Evolutionary conservation across 2,329 filamentous ascomycete genomes (phyloP), one percentile per base, ranked within the genome.

Genomic region (Thielaviopsis musarum): DNA sequence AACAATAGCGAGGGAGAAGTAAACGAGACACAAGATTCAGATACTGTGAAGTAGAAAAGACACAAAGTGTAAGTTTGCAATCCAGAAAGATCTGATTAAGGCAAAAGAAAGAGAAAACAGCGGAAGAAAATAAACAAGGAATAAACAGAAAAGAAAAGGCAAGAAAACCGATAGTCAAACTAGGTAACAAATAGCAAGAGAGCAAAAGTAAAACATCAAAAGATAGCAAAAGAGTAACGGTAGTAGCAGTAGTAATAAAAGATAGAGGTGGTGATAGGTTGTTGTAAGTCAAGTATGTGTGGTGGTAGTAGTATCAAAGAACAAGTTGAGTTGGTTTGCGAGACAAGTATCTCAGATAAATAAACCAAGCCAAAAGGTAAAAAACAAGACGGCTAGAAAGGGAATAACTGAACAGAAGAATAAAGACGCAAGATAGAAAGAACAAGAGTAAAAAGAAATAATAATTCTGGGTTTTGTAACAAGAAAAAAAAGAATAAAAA

Each of bases 371-470:
- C 30, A 45, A 22, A 38, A 52, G 48, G 55, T 21, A 58, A 41
- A 28, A 22, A 54, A 58, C 15, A 58, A 54, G 59, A 63, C 60
- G 63, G 63, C 58, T 59, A 65, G 64, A 63, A 52, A 52, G 19
- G 21, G 21, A 52, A 24, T 24, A 56, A 21, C 21, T 19, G 24
- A 19, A 45, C 7, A 49, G 24, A 28, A 22, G 41, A 26, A 48
- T 5, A 54, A 17, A 38, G 17, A 28, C 24, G 30, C 30, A 7
- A 28, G 30, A 34, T 34, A 34, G 30, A 34, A 34, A 34, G 30
- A 34, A 34, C 30, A 34, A 34, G 30, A 9, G 10, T 34, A 26
- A 26, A 26, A 26, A 12, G 30, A 34, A 34, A 10, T 9, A 34
- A 34, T 34, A 34, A 9, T 6, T 34, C 30, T 34, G 30, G 30